Evolutionary conservation across 192 early-diverging fungal genomes (phyloP).

Genomic region (Podila verticillata): DNA sequence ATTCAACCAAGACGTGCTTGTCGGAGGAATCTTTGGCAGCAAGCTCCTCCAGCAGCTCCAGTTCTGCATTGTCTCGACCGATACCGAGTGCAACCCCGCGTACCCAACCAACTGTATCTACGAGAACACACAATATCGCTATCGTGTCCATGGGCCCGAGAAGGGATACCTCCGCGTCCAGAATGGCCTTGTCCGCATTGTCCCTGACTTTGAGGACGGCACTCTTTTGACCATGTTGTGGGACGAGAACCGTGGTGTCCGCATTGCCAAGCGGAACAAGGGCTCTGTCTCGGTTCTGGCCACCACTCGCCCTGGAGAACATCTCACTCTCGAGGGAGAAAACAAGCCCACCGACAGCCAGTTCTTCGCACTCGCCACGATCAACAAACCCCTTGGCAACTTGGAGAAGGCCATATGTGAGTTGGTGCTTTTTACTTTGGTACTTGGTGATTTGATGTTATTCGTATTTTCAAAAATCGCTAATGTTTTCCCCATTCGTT

Average conservation of each 20-base stretch:
- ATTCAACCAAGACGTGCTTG: background rate
- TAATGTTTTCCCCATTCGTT: too few relatives aligned
- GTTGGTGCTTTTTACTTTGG: too few relatives aligned
- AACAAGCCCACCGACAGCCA: too few relatives aligned
- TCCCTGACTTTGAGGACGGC: background rate
- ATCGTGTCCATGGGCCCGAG: background rate
- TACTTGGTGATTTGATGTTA: too few relatives aligned
- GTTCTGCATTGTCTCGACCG: background rate
- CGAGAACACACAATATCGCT: background rate
- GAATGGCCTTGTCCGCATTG: background rate
- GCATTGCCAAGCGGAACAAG: conserved; percentile 2
- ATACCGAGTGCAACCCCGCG: background rate
- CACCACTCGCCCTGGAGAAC: background rate
- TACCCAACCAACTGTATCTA: background rate
- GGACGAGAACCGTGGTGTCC: conserved; percentile 8
- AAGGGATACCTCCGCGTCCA: background rate
- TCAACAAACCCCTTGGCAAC: too few relatives aligned
- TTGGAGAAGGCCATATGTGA: too few relatives aligned
- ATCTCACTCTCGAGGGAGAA: background rate
- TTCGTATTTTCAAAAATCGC: too few relatives aligned
- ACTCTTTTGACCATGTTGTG: background rate
- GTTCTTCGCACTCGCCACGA: too few relatives aligned
- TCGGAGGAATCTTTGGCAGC: background rate
- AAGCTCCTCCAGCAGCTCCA: background rate
- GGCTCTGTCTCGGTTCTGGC: background rate